These are phyloP conservation scores for Ogataea populi-albae DNA, from an alignment of 805 yeast genomes.

Conservation along the genomic window DNA sequence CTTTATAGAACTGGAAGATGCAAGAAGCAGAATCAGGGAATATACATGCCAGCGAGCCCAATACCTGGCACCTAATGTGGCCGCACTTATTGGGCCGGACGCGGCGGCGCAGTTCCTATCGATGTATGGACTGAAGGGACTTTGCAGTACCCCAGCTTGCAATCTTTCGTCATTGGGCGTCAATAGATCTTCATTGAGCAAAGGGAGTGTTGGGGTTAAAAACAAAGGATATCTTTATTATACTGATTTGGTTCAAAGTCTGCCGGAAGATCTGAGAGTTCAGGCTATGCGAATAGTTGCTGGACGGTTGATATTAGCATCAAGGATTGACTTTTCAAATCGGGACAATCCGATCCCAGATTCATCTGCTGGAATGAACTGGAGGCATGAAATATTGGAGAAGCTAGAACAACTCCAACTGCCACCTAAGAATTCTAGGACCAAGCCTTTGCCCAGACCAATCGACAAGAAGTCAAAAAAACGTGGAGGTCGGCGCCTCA, in stretches of 20 bases:
- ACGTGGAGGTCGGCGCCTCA: constrained; percentile 78
- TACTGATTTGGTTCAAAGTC: constrained; percentile 54
- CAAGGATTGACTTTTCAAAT: constrained; percentile 62
- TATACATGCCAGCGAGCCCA: constrained; percentile 58
- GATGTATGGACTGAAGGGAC: constrained; percentile 63
- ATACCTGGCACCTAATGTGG: constrained; percentile 74
- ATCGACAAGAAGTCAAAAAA: constrained; percentile 73
- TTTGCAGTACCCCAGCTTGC: constrained; percentile 75
- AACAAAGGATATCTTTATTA: constrained; percentile 70
- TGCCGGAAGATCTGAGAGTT: constrained; percentile 55
- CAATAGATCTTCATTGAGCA: constrained; percentile 38
- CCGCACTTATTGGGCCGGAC: constrained; percentile 66
- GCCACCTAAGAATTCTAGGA: constrained; percentile 70
- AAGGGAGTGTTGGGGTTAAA: constrained; percentile 46
- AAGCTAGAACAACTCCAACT: constrained; percentile 69
- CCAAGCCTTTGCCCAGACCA: constrained; percentile 72
- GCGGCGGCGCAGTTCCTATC: constrained; percentile 73
- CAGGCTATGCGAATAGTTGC: constrained; percentile 77
- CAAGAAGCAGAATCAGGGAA: constrained; percentile 42
- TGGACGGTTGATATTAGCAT: constrained; percentile 77
- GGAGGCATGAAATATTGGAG: constrained; percentile 55
- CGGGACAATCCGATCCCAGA: constrained; percentile 36
- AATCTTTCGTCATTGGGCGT: constrained; percentile 79
- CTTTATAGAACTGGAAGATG: constrained; percentile 42
- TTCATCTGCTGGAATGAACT: constrained; percentile 49